A percentile compares a stretch with the other conserved stretches of the same genome.
Evolutionary conservation across 106 monocot genomes (phyloP).

Genomic region (Chionographis japonica): DNA sequence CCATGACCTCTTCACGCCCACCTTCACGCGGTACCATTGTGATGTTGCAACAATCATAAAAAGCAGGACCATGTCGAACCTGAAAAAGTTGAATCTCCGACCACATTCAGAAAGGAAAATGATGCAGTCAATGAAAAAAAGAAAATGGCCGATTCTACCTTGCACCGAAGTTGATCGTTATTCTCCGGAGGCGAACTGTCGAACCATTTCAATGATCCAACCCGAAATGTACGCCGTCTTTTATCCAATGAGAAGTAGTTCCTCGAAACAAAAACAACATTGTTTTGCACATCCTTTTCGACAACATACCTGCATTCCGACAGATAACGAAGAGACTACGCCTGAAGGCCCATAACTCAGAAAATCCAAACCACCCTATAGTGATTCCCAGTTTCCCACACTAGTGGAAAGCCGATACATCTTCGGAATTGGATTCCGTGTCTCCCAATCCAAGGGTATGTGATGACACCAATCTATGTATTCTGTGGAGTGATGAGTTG

Average conservation of each 20-base stretch:
- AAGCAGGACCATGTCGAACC: constrained; percentile 88
- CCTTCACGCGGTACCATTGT: constrained; percentile 18
- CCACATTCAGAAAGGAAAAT: background rate
- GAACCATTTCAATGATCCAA: constrained; percentile 78
- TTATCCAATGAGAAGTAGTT: constrained; percentile 93
- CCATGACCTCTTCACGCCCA: constrained; percentile 27
- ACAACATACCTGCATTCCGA: constrained; percentile 83
- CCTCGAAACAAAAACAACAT: constrained; percentile 93
- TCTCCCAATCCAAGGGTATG: too few relatives aligned
- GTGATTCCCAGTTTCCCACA: too few relatives aligned
- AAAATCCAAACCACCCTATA: too few relatives aligned
- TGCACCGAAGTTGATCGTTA: constrained; percentile 56
- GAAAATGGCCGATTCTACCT: constrained; percentile 32
- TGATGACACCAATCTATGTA: too few relatives aligned
- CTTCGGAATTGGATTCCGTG: too few relatives aligned
- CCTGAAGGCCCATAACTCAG: too few relatives aligned
- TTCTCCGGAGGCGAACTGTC: constrained; percentile 33
- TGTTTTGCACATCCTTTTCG: constrained; percentile 86
- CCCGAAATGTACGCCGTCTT: constrained; percentile 62
- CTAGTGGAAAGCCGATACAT: too few relatives aligned
- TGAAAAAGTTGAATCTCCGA: constrained; percentile 17
- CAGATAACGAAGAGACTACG: too few relatives aligned
- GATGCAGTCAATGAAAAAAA: background rate
- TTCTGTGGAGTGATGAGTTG: too few relatives aligned
- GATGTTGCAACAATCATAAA: constrained; percentile 79